Evolutionary conservation across 331 rosid species (phyloP), one percentile per base, ranked within the genome.

Genomic region (Pyrus hybrid): DNA sequence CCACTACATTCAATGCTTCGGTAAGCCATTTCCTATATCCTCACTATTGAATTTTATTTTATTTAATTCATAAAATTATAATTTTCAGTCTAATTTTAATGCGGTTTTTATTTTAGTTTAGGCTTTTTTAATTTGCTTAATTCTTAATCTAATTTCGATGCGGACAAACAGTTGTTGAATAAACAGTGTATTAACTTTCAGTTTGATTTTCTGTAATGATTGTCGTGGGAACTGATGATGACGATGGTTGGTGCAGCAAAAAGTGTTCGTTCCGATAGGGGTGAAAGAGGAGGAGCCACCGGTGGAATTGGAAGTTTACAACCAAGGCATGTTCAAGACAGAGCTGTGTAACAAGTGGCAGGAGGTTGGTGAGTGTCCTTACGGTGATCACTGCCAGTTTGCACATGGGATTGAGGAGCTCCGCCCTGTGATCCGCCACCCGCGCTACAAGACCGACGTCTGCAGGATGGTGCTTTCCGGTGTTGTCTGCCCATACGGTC

Each of bases 261-360:
- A 88, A 89, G 96, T 93, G 32, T 88, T 85, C 71, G 96, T 93
- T 41, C 88, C 79, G 7, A 89, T 85, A 83, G 93, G 82, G 79
- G 85, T 83, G 88, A 84, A 85, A 71, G 89, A 91, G 82, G 86
- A 88, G 71, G 90, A 86, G 77, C 90, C 97, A 63, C 87, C 88
- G 43, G 85, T 89, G 35, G 98, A 91, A 80, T 76, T 93, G 85
- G 85, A 81, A 75, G 97, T 91, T 77, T 90, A 88, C 83, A 91
- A 90, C 84, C 98, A 94, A 75, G 98, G 98, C 54, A 88, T 90
- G 89, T 78, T 87, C 76, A 94, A 91, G 85, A 94, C 98, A 25
- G 98, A 94, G 85, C 92, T 94, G 73, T 94, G 98, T 73, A 91
- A 94, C 87, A 94, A 94, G 82, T 94, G 98, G 98, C 98, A 91